Base-by-base conservation (phyloP, 2,329 filamentous ascomycete species). In the Myotisia sp. region DNA sequence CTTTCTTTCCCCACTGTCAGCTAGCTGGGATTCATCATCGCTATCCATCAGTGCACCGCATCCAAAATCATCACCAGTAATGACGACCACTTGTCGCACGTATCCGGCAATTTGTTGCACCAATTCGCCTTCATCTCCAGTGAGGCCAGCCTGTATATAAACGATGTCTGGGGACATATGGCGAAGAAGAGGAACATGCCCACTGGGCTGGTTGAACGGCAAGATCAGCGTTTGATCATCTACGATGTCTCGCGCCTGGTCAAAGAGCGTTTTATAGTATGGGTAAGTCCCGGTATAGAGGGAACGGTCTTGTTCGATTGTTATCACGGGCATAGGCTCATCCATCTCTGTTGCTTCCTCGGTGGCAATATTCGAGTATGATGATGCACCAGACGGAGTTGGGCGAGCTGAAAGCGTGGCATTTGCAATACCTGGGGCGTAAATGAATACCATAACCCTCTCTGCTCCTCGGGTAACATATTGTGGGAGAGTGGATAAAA, bases 381-480 rank as follows among this genome's bases (percentile, higher is more conserved):
- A 92, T 34, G 83, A 92, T 68, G 71, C 54, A 65, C 92, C 61
- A 54, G 72, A 65, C 59, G 73, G 59, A 55, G 72, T 54, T 58
- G 70, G 60, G 53, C 70, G 51, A 54, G 61, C 46, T 6, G 48
- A 44, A 37, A 50, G 46, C 36, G 32, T 26, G 33, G 44, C 44
- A 38, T 51, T 42, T 23, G 50, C 64, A 35, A 92, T 62, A 33
- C 72, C 69, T 1, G 87, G 87, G 2, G 83, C 76, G 57, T 93
- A 93, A 51, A 95, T 87, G 44, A 95, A 68, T 38, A 95, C 70
- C 49, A 92, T 92, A 16, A 94, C 67, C 51, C 82, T 81, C 44
- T 78, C 74, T 41, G 67, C 74, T 29, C 74, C 71, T 42, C 78
- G 72, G 54, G 93, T 76, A 44, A 78, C 75, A 39, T 79, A 72